Conservation (phyloP, 768 basidiomycete species). For the Kwoniella newhampshirensis region DNA sequence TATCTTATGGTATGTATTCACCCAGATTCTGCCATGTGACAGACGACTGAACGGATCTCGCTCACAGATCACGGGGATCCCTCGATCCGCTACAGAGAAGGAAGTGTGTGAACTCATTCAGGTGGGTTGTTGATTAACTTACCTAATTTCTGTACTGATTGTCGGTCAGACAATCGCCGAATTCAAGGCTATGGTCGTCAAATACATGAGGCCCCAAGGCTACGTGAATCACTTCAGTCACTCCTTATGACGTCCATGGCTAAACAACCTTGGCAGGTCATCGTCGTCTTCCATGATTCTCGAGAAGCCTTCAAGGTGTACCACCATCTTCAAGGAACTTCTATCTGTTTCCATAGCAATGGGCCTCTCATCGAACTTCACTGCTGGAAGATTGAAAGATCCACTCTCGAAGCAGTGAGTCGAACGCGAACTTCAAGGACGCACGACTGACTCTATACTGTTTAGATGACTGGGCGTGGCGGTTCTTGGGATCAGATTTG, state of each 20-base stretch:
- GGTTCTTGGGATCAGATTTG: slow-evolving; percentile 21
- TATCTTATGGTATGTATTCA: slow-evolving; percentile 24
- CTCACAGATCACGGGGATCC: slow-evolving; percentile 26
- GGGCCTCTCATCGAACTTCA: slow-evolving; percentile 18
- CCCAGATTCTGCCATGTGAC: background rate
- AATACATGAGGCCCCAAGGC: slow-evolving; percentile 51
- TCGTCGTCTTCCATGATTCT: slow-evolving; percentile 41
- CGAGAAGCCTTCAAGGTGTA: slow-evolving; percentile 34
- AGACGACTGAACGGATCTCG: background rate
- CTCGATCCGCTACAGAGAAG: slow-evolving; percentile 10
- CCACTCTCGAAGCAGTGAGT: slow-evolving; percentile 32
- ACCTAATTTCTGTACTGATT: slow-evolving; percentile 61
- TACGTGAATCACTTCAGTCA: slow-evolving; percentile 16
- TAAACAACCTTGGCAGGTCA: slow-evolving; percentile 21
- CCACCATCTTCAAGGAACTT: slow-evolving; percentile 11
- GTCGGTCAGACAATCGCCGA: slow-evolving; percentile 78
- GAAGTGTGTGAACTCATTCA: slow-evolving; percentile 14
- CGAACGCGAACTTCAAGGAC: background rate
- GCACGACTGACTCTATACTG: background rate
- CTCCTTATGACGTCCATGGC: background rate
- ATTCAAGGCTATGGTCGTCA: slow-evolving; percentile 70
- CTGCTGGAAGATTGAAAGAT: slow-evolving; percentile 34
- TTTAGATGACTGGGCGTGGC: slow-evolving; percentile 11
- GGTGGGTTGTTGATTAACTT: slow-evolving; percentile 3
- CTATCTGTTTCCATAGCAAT: slow-evolving; percentile 16